These are phyloP conservation scores for Calonectria pseudoturangicola DNA, from an alignment of 2,329 filamentous ascomycete genomes.

Conservation along the genomic window DNA sequence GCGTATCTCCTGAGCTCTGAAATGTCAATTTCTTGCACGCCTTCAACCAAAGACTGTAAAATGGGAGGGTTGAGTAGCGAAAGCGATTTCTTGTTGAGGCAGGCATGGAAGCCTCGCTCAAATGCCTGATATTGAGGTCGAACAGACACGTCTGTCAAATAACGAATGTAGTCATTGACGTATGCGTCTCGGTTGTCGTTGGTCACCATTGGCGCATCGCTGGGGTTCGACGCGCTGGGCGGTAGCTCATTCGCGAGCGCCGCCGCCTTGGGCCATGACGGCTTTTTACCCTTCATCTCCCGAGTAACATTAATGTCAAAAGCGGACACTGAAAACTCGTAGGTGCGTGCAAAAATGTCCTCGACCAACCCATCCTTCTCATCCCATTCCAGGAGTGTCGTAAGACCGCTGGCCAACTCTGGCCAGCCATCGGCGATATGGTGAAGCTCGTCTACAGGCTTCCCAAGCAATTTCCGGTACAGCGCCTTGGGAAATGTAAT, in stretches of 20 bases:
- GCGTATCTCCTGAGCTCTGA: constrained; percentile 81
- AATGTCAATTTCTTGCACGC: constrained; percentile 87
- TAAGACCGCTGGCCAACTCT: constrained; percentile 83
- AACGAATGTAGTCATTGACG: constrained; percentile 88
- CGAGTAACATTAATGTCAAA: constrained; percentile 75
- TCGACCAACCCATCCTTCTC: constrained; percentile 84
- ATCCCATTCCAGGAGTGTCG: constrained; percentile 84
- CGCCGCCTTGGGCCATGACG: constrained; percentile 73
- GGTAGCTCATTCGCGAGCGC: constrained; percentile 48
- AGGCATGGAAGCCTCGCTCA: constrained; percentile 84
- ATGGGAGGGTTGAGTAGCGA: constrained; percentile 81
- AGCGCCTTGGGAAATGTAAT: constrained; percentile 91
- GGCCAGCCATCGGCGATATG: constrained; percentile 94
- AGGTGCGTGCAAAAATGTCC: constrained; percentile 88
- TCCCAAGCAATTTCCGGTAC: constrained; percentile 85
- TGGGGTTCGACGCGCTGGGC: constrained; percentile 58
- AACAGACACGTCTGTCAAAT: constrained; percentile 87
- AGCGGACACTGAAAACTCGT: constrained; percentile 84
- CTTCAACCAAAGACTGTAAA: constrained; percentile 88
- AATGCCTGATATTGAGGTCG: constrained; percentile 87
- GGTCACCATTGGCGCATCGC: constrained; percentile 84
- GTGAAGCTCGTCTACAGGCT: constrained; percentile 81
- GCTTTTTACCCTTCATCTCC: constrained; percentile 69
- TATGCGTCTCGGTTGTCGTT: constrained; percentile 86
- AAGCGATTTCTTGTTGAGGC: constrained; percentile 82